Evolutionary conservation across 495 filamentous ascomycete genomes (phyloP).

Genomic region (Melanomma pulvis-pyrius): DNA sequence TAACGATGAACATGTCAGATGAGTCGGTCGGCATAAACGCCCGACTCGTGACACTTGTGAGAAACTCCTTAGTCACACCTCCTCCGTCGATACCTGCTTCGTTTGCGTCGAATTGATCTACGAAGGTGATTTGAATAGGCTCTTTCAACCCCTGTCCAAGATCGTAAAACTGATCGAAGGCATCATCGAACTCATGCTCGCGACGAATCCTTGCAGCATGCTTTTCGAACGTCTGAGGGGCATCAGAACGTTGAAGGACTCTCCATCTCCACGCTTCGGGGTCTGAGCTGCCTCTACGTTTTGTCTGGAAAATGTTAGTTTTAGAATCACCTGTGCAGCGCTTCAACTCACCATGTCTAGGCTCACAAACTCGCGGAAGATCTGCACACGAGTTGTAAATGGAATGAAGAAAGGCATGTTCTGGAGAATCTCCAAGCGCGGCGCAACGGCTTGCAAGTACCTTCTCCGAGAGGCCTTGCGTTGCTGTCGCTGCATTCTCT

Average conservation of each 20-base stretch:
- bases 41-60: conserved; percentile 85
- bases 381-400: conserved; percentile 86
- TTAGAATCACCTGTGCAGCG: not conserved
- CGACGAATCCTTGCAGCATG: conserved; percentile 83
- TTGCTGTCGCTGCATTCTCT: conserved; percentile 62
- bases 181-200: conserved; percentile 82
- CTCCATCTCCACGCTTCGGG: conserved; percentile 78
- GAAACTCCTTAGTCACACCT: conserved; percentile 96
- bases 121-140: conserved; percentile 96
- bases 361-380: conserved; percentile 88
- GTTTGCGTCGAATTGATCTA: conserved; percentile 81
- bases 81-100: conserved; percentile 98
- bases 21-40: conserved; percentile 66
- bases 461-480: conserved; percentile 66
- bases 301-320: conserved; percentile 38
- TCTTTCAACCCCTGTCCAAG: conserved; percentile 87
- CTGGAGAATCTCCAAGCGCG: conserved; percentile 84
- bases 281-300: conserved; percentile 75
- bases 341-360: conserved; percentile 69
- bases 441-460: conserved; percentile 73
- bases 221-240: conserved; percentile 59
- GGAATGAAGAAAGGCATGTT: conserved; percentile 98
- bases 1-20: conserved; percentile 73
- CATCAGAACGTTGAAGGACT: conserved; percentile 49
- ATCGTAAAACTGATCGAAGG: conserved; percentile 79